phyloP scores from a whole-genome alignment of 768 basidiomycete genomes.

The Rubroboletus satanas region DNA sequence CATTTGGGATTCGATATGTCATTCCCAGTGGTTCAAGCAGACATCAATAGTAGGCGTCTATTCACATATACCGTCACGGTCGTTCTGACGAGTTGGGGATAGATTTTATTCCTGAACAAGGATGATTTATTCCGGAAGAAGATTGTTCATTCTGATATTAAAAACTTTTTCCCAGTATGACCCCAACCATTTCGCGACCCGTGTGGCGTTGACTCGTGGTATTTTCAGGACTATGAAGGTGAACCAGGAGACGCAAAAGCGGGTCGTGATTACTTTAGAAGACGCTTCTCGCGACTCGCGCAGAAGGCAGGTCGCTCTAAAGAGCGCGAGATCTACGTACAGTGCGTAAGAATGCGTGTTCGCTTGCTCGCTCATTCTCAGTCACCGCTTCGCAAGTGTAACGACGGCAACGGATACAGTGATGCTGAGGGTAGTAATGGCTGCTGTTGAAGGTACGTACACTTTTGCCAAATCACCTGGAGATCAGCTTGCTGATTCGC shows the following conservation, averaged over 20 bases:
- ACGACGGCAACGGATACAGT: slow-evolving; percentile 91
- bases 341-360: slow-evolving; percentile 52
- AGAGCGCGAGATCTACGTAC: slow-evolving; percentile 89
- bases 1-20: slow-evolving; percentile 98
- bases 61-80: background rate
- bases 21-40: slow-evolving; percentile 95
- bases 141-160: slow-evolving; percentile 77
- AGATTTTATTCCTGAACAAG: slow-evolving; percentile 96
- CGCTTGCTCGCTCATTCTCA: slow-evolving; percentile 10
- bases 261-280: slow-evolving; percentile 88
- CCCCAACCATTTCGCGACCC: background rate
- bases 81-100: slow-evolving; percentile 2
- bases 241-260: slow-evolving; percentile 65
- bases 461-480: background rate
- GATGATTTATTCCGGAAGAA: slow-evolving; percentile 90
- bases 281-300: slow-evolving; percentile 74
- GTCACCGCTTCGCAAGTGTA: slow-evolving; percentile 43
- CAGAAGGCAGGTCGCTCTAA: slow-evolving; percentile 82
- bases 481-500: slow-evolving; percentile 14
- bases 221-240: slow-evolving; percentile 77
- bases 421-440: slow-evolving; percentile 88
- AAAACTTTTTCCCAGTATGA: slow-evolving; percentile 81
- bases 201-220: background rate
- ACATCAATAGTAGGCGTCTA: slow-evolving; percentile 73
- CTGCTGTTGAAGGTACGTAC: slow-evolving; percentile 85